Conservation (phyloP, 2,329 filamentous ascomycete species). For the Tolypocladium pustulatum region DNA sequence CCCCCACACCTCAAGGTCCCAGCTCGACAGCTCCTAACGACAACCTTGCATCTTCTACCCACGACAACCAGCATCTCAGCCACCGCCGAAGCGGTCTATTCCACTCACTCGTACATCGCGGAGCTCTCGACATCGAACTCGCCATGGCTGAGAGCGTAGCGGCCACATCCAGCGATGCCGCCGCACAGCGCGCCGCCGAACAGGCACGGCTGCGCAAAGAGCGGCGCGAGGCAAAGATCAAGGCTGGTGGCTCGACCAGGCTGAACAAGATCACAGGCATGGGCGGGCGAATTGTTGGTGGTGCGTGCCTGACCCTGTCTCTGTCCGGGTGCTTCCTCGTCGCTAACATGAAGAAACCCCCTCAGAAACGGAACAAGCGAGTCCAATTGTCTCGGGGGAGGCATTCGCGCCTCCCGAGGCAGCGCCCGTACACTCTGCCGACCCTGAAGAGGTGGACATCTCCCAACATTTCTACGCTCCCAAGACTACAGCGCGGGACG, state of each 20-base stretch:
- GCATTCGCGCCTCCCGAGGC: background rate
- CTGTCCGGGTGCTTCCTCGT: background rate
- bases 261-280: conserved; percentile 67
- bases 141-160: conserved; percentile 28
- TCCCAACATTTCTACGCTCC: conserved; percentile 62
- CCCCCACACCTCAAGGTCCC: background rate
- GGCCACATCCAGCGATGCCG: conserved; percentile 29
- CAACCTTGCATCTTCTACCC: background rate
- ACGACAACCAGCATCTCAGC: background rate
- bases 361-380: conserved; percentile 3
- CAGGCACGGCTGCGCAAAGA: conserved; percentile 70
- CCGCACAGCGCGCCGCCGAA: conserved; percentile 43
- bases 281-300: conserved; percentile 31
- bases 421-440: conserved; percentile 30
- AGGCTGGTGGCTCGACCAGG: conserved; percentile 56
- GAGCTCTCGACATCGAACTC: background rate
- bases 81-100: background rate
- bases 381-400: background rate
- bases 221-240: conserved; percentile 69
- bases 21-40: background rate
- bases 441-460: conserved; percentile 71
- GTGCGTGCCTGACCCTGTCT: conserved; percentile 8
- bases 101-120: background rate
- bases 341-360: background rate
- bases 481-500: conserved; percentile 20